Evolutionary conservation across 495 filamentous ascomycete species (phyloP).

Genomic region (Cudoniella acicularis): DNA sequence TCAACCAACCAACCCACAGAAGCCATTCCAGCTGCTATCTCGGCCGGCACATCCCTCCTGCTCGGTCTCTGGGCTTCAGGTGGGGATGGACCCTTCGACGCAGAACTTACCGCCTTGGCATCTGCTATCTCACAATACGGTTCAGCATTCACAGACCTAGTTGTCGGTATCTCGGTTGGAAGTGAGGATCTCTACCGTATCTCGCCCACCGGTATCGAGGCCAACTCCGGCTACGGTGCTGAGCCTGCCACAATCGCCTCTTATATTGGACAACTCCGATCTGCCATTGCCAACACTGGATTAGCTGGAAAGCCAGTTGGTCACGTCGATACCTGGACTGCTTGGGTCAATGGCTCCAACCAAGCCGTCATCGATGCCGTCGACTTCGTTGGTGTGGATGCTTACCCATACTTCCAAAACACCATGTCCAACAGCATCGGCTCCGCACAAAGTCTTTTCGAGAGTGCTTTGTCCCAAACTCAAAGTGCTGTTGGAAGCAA

Average conservation of each 20-base stretch:
- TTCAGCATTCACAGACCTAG: slow-evolving; percentile 52
- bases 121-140: slow-evolving; percentile 62
- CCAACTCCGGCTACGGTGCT: slow-evolving; percentile 51
- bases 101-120: slow-evolving; percentile 66
- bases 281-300: slow-evolving; percentile 53
- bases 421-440: slow-evolving; percentile 63
- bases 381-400: slow-evolving; percentile 79
- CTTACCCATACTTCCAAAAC: slow-evolving; percentile 71
- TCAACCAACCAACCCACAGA: slow-evolving; percentile 57
- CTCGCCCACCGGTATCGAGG: slow-evolving; percentile 50
- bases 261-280: slow-evolving; percentile 64
- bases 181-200: slow-evolving; percentile 87
- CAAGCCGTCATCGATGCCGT: slow-evolving; percentile 59
- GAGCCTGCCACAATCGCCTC: slow-evolving; percentile 53
- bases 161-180: slow-evolving; percentile 86
- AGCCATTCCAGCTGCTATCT: slow-evolving; percentile 78
- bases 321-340: slow-evolving; percentile 91
- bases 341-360: slow-evolving; percentile 74
- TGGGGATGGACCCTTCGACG: slow-evolving; percentile 56
- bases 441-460: slow-evolving; percentile 58
- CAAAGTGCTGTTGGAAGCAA: slow-evolving; percentile 56
- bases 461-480: slow-evolving; percentile 57
- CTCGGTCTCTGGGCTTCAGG: slow-evolving; percentile 77
- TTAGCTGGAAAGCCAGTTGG: slow-evolving; percentile 60
- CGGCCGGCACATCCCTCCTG: slow-evolving; percentile 64